These are phyloP conservation scores for Ammopiptanthus mongolicus DNA, from an alignment of 306 rosid species.

Conservation along the genomic window DNA sequence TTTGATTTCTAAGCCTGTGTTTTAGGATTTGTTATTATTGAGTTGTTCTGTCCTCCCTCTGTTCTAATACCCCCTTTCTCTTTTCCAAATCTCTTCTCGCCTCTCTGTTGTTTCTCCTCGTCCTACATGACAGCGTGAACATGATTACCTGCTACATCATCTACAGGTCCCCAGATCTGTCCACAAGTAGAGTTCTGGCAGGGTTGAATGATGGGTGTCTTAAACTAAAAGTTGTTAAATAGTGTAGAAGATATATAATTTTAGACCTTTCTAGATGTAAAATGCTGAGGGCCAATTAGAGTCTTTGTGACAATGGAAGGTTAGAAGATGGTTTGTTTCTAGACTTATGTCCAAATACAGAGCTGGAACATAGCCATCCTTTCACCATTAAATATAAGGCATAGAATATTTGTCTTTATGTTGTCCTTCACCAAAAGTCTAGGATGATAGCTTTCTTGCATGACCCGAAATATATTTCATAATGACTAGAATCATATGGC, in stretches of 20 bases:
- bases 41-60: not conserved
- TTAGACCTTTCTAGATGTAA: not conserved
- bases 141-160: not conserved
- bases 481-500: not conserved
- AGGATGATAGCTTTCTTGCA: not conserved
- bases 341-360: not conserved
- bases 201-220: conserved; percentile 7
- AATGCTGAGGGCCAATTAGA: not conserved
- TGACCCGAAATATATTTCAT: not conserved
- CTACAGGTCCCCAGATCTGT: not conserved
- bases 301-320: not conserved
- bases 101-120: not conserved
- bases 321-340: not conserved
- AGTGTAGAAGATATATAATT: not conserved
- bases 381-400: not conserved
- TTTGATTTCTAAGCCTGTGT: not conserved
- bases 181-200: not conserved
- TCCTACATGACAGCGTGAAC: not conserved
- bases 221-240: not conserved
- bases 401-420: not conserved
- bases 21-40: not conserved
- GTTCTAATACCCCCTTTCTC: not conserved
- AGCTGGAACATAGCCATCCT: not conserved
- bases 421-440: not conserved
- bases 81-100: not conserved